These are phyloP conservation scores for Aspergillus candidus DNA, from an alignment of 2,329 filamentous ascomycete genomes.

Conservation along the genomic window DNA sequence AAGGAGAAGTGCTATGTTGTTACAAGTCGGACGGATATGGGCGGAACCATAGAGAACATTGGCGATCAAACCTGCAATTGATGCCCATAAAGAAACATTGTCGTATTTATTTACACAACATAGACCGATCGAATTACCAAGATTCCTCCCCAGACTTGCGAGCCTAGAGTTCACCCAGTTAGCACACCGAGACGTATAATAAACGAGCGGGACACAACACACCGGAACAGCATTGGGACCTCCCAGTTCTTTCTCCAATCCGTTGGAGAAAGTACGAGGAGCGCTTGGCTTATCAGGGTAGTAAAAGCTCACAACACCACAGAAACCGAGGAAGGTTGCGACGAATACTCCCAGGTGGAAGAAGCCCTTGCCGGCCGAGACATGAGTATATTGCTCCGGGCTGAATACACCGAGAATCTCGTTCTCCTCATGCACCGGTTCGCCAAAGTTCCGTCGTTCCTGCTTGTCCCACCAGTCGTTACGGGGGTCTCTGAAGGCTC, in stretches of 20 bases:
- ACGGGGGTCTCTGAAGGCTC: slow-evolving; percentile 87
- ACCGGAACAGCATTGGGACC: slow-evolving; percentile 62
- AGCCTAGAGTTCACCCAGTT: slow-evolving; percentile 24
- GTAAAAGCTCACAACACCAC: slow-evolving; percentile 60
- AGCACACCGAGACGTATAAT: slow-evolving; percentile 3
- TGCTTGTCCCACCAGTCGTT: slow-evolving; percentile 96
- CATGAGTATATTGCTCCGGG: slow-evolving; percentile 82
- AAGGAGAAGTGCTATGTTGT: too few species aligned
- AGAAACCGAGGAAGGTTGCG: slow-evolving; percentile 55
- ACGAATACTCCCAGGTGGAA: slow-evolving; percentile 65
- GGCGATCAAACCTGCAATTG: slow-evolving; percentile 22
- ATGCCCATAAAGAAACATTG: slow-evolving; percentile 29
- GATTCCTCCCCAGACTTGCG: slow-evolving; percentile 35
- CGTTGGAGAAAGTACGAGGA: slow-evolving; percentile 62
- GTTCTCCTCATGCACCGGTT: slow-evolving; percentile 94
- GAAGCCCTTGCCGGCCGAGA: slow-evolving; percentile 63
- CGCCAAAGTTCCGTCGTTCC: slow-evolving; percentile 93
- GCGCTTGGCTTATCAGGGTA: slow-evolving; percentile 68
- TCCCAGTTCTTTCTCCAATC: slow-evolving; percentile 68
- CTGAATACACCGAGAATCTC: slow-evolving; percentile 88
- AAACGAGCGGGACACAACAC: slow-evolving; percentile 32
- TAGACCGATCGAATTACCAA: slow-evolving; percentile 27
- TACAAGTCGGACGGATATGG: too few species aligned
- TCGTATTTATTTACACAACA: slow-evolving; percentile 38
- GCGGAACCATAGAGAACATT: slow-evolving; percentile 2